Conservation (phyloP, 192 early-diverging fungal genomes). For the Backusella luteola region DNA sequence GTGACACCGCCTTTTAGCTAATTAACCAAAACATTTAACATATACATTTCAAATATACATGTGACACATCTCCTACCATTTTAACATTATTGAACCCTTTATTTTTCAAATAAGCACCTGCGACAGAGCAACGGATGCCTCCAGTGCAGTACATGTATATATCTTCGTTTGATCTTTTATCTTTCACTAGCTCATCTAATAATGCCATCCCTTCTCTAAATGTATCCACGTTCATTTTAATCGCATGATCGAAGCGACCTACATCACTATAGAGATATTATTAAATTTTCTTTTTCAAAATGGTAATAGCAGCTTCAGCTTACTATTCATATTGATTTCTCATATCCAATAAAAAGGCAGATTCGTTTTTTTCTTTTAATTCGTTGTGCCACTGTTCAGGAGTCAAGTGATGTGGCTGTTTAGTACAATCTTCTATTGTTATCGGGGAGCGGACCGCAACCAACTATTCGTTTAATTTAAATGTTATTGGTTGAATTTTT, state of each 20-base stretch:
- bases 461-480: slow-evolving; percentile 4
- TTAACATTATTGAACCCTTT: slow-evolving; percentile 66
- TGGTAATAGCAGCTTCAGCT: neutral
- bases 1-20: slow-evolving; percentile 69
- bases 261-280: slow-evolving; percentile 45
- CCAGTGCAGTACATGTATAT: slow-evolving; percentile 85
- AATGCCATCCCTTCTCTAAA: slow-evolving; percentile 66
- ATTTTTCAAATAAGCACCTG: slow-evolving; percentile 65
- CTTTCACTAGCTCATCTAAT: slow-evolving; percentile 53
- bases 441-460: slow-evolving; percentile 44
- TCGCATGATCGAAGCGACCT: slow-evolving; percentile 65
- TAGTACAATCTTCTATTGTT: slow-evolving; percentile 45
- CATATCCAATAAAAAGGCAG: slow-evolving; percentile 67
- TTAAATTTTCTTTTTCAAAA: neutral
- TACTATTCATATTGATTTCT: slow-evolving; percentile 76
- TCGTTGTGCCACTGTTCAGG: slow-evolving; percentile 65
- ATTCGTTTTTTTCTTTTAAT: slow-evolving; percentile 36
- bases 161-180: slow-evolving; percentile 48
- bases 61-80: slow-evolving; percentile 28
- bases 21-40: neutral
- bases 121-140: slow-evolving; percentile 73
- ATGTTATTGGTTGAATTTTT: neutral
- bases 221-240: slow-evolving; percentile 68
- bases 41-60: neutral
- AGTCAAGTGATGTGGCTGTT: slow-evolving; percentile 61